A percentile compares a stretch with the other conserved stretches of the same genome.
phyloP scores from a whole-genome alignment of 2,329 filamentous ascomycete genomes.

The Pleoardoris graminearum region DNA sequence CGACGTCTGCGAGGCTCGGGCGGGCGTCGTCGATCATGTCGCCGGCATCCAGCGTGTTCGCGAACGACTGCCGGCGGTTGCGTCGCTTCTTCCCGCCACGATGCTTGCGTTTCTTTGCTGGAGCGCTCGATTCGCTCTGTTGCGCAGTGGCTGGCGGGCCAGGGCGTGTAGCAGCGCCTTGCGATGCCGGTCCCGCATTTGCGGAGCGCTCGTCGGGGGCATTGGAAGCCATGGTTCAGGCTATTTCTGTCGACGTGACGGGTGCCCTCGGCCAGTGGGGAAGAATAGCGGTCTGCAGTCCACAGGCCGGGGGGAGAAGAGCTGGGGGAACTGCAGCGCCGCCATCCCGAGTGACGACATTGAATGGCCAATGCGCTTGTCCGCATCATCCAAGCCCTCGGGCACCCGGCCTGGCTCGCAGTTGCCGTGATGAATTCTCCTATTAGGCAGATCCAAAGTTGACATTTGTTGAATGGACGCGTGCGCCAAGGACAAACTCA shows the following conservation, averaged over 20 bases:
- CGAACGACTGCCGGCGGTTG: constrained; percentile 78
- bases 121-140: constrained; percentile 1
- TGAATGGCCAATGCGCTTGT: background rate
- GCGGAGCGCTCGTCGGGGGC: background rate
- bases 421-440: no score
- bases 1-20: constrained; percentile 46
- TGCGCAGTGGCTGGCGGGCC: no score
- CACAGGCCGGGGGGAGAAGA: no score
- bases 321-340: no score
- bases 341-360: background rate
- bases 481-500: no score
- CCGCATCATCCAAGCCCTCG: background rate
- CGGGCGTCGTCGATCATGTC: constrained; percentile 57
- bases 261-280: background rate
- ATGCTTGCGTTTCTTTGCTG: constrained; percentile 70
- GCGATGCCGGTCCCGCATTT: no score
- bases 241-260: background rate
- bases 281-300: background rate
- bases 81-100: constrained; percentile 78
- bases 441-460: no score
- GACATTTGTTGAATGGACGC: no score
- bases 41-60: constrained; percentile 63
- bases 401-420: no score
- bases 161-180: no score
- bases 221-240: constrained; percentile 1